These are phyloP conservation scores for Orbilia ellipsospora DNA, from an alignment of 2,329 filamentous ascomycete species.

Conservation along the genomic window DNA sequence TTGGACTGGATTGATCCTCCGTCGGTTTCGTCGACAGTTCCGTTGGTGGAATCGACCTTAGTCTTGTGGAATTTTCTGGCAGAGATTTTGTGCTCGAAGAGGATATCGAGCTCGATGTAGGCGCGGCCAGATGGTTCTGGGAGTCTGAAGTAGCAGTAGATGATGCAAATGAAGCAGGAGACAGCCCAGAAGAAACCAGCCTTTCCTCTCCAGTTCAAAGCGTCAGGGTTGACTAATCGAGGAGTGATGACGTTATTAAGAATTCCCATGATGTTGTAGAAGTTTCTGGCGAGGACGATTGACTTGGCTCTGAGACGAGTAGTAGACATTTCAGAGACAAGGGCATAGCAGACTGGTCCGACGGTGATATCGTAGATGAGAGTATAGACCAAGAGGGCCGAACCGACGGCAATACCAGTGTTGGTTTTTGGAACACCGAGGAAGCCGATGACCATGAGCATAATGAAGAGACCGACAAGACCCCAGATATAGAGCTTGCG, in stretches of 20 bases:
- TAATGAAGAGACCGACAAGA: constrained; percentile 63
- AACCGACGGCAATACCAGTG: constrained; percentile 35
- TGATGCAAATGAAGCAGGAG: constrained; percentile 80
- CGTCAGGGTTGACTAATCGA: constrained; percentile 49
- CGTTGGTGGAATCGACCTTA: constrained; percentile 59
- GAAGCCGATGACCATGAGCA: constrained; percentile 59
- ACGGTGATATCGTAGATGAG: constrained; percentile 69
- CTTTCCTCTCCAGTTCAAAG: constrained; percentile 64
- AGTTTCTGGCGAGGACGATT: constrained; percentile 67
- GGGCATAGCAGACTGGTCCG: constrained; percentile 68
- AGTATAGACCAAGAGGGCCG: constrained; percentile 62
- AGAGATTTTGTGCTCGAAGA: constrained; percentile 63
- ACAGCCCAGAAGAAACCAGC: constrained; percentile 69
- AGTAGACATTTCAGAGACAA: constrained; percentile 69
- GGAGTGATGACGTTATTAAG: constrained; percentile 61
- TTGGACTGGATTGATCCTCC: constrained; percentile 1
- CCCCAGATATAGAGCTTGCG: constrained; percentile 67
- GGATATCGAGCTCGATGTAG: constrained; percentile 84
- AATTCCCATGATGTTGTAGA: constrained; percentile 67
- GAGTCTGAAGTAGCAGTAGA: constrained; percentile 83
- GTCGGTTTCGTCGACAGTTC: constrained; percentile 7
- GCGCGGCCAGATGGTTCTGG: constrained; percentile 80
- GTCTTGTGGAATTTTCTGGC: constrained; percentile 63
- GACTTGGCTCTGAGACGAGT: constrained; percentile 69
- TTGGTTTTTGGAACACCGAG: constrained; percentile 42